Conservation (phyloP, 169 alveolate species). For the Eimeria tenella region DNA sequence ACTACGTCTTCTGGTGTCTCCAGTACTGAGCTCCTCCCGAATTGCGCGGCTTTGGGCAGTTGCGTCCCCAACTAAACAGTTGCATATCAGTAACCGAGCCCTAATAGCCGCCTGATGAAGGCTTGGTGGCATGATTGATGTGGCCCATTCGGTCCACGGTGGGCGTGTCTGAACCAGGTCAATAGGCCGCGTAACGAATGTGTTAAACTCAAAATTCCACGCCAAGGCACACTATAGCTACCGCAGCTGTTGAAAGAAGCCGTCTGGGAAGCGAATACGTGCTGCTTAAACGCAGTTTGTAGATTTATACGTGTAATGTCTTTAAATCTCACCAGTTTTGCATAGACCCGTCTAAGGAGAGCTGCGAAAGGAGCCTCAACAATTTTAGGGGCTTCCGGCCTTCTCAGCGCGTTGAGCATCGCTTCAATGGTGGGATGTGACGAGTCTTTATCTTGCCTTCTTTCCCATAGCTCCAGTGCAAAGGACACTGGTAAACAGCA, state of each 20-base stretch:
- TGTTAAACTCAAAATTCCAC: not conserved
- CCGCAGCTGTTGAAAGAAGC: not conserved
- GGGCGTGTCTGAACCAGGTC: constrained; percentile 21
- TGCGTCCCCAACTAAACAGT: constrained; percentile 61
- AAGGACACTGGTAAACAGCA: constrained; percentile 55
- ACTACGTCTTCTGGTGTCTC: constrained; percentile 40
- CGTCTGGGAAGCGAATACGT: not conserved
- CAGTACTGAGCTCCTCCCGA: constrained; percentile 50
- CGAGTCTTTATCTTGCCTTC: not conserved
- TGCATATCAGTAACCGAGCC: constrained; percentile 44
- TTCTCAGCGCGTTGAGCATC: constrained; percentile 1
- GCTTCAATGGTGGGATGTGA: constrained; percentile 20
- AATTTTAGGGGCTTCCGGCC: not conserved
- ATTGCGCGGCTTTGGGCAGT: constrained; percentile 55
- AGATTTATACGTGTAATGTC: not conserved
- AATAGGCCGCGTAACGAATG: not conserved
- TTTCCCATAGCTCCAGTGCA: constrained; percentile 66
- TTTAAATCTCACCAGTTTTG: constrained; percentile 3
- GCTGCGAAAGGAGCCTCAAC: constrained; percentile 38
- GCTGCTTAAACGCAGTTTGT: not conserved
- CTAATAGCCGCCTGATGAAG: constrained; percentile 61
- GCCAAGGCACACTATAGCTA: not conserved
- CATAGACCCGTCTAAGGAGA: constrained; percentile 35
- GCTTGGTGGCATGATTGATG: constrained; percentile 39
- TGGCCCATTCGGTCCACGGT: not conserved